phyloP scores from a whole-genome alignment of 805 yeast species.

The Blastobotrys attinorum region DNA sequence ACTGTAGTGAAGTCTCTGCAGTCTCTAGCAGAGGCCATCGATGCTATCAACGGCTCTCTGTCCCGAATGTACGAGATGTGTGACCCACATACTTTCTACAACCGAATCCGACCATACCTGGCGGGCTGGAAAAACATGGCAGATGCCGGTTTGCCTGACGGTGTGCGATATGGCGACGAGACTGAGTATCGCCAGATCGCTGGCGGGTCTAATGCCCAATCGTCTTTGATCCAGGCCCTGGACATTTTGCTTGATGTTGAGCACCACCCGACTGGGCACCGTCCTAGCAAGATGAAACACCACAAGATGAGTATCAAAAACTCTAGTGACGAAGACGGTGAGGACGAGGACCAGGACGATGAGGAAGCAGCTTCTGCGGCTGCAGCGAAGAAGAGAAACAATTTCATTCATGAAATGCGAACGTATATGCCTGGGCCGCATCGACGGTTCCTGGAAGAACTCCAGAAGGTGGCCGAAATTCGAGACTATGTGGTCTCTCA shows the following conservation, averaged over 20 bases:
- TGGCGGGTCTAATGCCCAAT: conserved; percentile 94
- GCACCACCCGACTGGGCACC: conserved; percentile 70
- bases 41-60: conserved; percentile 60
- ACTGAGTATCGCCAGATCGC: conserved; percentile 47
- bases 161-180: conserved; percentile 71
- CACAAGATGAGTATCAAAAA: no score
- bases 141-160: conserved; percentile 72
- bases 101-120: conserved; percentile 75
- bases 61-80: conserved; percentile 88
- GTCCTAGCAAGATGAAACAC: conserved; percentile 25
- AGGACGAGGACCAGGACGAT: no score
- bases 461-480: conserved; percentile 51
- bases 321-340: conserved; percentile 13
- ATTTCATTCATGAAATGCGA: conserved; percentile 78
- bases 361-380: conserved; percentile 10
- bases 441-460: conserved; percentile 57
- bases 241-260: conserved; percentile 70
- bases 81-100: conserved; percentile 88
- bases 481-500: conserved; percentile 53
- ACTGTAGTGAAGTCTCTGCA: conserved; percentile 45
- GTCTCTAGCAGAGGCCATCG: conserved; percentile 65
- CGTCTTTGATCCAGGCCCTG: conserved; percentile 78
- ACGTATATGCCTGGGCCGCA: conserved; percentile 86
- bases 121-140: conserved; percentile 96
- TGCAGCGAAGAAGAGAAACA: conserved; percentile 27